Conservation (phyloP, 2,329 filamentous ascomycete genomes). For the Calonectria hongkongensis region DNA sequence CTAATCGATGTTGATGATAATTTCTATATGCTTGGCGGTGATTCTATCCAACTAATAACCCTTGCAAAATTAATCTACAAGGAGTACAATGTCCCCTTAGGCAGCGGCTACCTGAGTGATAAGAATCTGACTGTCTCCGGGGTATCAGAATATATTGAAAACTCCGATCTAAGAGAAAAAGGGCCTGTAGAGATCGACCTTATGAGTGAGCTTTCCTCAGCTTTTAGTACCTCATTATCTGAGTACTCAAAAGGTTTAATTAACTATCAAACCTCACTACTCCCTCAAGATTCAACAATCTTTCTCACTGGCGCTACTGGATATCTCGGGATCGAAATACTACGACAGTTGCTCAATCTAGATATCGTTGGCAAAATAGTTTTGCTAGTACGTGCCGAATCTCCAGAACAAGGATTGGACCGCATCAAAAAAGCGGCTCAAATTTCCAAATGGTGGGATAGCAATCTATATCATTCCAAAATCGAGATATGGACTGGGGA, state of each 20-base stretch:
- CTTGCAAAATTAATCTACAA: conserved; percentile 40
- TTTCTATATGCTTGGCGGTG: conserved; percentile 48
- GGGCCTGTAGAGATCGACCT: conserved; percentile 3
- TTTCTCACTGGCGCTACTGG: conserved; percentile 42
- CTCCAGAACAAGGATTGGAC: conserved; percentile 31
- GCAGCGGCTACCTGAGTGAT: conserved; percentile 45
- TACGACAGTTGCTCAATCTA: conserved; percentile 17
- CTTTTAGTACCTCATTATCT: conserved; percentile 14
- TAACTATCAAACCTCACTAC: background rate
- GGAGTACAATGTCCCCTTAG: conserved; percentile 42
- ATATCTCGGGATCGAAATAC: conserved; percentile 30
- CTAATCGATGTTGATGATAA: conserved; percentile 46
- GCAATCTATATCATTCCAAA: conserved; percentile 53
- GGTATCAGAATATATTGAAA: conserved; percentile 44
- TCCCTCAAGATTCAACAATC: conserved; percentile 16
- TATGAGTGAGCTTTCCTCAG: conserved; percentile 1
- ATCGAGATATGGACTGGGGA: conserved; percentile 82
- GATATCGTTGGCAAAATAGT: conserved; percentile 57
- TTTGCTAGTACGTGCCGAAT: conserved; percentile 36
- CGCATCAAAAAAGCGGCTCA: conserved; percentile 37
- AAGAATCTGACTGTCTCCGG: conserved; percentile 45
- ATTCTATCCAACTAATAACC: conserved; percentile 49
- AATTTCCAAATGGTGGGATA: conserved; percentile 47
- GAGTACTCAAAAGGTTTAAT: conserved; percentile 2
- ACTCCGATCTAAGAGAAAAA: background rate